Conservation (phyloP, 345 rosid genomes). For the Excoecaria cochinchinensis region DNA sequence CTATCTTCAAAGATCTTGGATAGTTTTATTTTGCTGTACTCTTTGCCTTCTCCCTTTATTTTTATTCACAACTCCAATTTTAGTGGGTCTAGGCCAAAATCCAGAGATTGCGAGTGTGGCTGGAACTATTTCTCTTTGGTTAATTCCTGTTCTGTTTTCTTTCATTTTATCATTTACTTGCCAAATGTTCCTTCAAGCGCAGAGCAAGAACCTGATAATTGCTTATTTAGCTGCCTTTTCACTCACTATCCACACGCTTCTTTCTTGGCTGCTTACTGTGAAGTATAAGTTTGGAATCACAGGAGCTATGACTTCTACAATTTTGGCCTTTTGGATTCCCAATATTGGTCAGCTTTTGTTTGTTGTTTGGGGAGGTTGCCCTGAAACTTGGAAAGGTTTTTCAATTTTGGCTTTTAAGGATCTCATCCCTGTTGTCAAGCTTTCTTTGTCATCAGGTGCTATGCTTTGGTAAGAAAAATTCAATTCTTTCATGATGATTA, state of each 20-base stretch:
- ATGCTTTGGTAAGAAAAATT: conserved; percentile 59
- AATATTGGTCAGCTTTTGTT: conserved; percentile 66
- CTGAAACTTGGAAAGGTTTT: conserved; percentile 69
- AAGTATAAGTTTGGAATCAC: conserved; percentile 50
- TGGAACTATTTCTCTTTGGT: conserved; percentile 47
- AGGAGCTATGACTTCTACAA: conserved; percentile 63
- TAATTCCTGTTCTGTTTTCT: conserved; percentile 48
- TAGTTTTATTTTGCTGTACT: conserved; percentile 40
- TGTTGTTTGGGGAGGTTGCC: conserved; percentile 61
- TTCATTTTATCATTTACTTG: conserved; percentile 54
- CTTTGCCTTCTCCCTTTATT: conserved; percentile 52
- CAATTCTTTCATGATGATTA: not conserved
- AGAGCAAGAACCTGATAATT: conserved; percentile 73
- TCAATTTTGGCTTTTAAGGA: conserved; percentile 58
- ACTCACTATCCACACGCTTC: conserved; percentile 41
- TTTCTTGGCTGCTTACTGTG: conserved; percentile 65
- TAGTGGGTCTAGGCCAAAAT: conserved; percentile 60
- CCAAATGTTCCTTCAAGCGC: conserved; percentile 82
- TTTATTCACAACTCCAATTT: conserved; percentile 48
- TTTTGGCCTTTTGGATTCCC: conserved; percentile 73
- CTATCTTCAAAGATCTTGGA: conserved; percentile 85
- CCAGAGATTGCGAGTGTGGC: conserved; percentile 43
- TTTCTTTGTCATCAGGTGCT: conserved; percentile 69
- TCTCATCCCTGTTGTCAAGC: conserved; percentile 60
- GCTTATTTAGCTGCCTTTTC: conserved; percentile 57